Conservation (phyloP, 805 yeast genomes). For the Kuraishia capsulata region DNA sequence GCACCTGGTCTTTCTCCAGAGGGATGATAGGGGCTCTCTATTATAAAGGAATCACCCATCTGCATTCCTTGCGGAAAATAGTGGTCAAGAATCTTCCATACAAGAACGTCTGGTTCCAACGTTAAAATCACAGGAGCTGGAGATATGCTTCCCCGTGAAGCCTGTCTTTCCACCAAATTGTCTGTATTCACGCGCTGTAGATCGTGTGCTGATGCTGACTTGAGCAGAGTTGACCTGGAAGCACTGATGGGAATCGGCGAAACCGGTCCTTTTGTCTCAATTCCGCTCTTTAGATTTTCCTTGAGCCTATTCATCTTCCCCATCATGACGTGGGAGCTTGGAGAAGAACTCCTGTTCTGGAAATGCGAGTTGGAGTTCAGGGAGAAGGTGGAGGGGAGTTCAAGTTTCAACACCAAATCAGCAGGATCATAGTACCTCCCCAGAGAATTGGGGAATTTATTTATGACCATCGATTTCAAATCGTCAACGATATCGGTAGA, state of each 20-base stretch:
- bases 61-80: constrained; percentile 62
- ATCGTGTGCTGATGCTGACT: background rate
- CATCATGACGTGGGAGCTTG: background rate
- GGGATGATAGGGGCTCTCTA: constrained; percentile 32
- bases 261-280: constrained; percentile 8
- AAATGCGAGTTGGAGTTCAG: constrained; percentile 3
- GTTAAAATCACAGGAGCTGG: background rate
- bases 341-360: background rate
- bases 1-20: background rate
- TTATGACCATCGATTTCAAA: constrained; percentile 54
- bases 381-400: constrained; percentile 8
- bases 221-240: constrained; percentile 11
- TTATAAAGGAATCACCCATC: constrained; percentile 53
- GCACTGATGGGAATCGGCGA: constrained; percentile 19
- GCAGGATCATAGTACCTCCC: constrained; percentile 61
- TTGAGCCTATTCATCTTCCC: background rate
- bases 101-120: constrained; percentile 53
- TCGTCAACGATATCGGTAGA: constrained; percentile 73
- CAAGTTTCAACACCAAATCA: constrained; percentile 35
- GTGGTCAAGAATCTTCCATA: constrained; percentile 49
- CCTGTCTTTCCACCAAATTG: background rate
- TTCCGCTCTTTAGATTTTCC: background rate
- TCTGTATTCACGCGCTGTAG: background rate
- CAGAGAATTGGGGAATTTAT: constrained; percentile 60
- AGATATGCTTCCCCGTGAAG: background rate